A percentile compares a stretch with the other conserved stretches of the same genome.
phyloP scores from a whole-genome alignment of 768 basidiomycete genomes.

The Tremella fuciformis region DNA sequence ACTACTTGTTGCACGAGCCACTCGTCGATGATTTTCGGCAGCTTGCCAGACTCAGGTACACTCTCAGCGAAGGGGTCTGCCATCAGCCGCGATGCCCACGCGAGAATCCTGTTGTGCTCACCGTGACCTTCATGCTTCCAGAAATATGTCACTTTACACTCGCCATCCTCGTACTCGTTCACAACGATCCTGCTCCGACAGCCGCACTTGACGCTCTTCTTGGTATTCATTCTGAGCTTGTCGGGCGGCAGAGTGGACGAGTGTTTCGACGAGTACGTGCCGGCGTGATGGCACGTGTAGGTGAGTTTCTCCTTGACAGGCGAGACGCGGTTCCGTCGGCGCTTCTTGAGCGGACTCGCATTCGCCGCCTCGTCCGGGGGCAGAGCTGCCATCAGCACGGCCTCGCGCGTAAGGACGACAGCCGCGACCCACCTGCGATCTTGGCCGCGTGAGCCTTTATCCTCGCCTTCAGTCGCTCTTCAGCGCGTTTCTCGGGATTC shows the following conservation, averaged over 20 bases:
- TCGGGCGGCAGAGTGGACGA: constrained; percentile 26
- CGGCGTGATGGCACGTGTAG: constrained; percentile 48
- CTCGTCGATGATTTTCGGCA: constrained; percentile 38
- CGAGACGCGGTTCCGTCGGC: constrained; percentile 33
- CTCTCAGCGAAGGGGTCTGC: constrained; percentile 38
- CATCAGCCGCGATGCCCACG: constrained; percentile 2
- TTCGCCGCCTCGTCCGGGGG: constrained; percentile 32
- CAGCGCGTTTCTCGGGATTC: constrained; percentile 42
- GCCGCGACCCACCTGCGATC: constrained; percentile 32
- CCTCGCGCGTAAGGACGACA: neutral
- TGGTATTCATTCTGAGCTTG: constrained; percentile 42
- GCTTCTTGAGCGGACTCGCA: constrained; percentile 31
- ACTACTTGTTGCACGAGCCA: constrained; percentile 41
- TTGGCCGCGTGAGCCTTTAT: constrained; percentile 26
- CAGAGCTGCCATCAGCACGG: constrained; percentile 18
- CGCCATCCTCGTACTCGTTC: constrained; percentile 34
- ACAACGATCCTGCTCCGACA: constrained; percentile 35
- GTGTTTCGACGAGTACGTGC: constrained; percentile 38
- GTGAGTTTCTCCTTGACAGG: constrained; percentile 41
- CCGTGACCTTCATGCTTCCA: constrained; percentile 49
- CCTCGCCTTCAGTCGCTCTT: constrained; percentile 38
- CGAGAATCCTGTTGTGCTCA: constrained; percentile 15
- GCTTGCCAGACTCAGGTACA: constrained; percentile 26
- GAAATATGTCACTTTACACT: constrained; percentile 33
- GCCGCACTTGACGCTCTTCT: constrained; percentile 42